Evolutionary conservation across 176 grass and related monocot species (phyloP), one percentile per base, ranked within the genome.

Genomic region (Thinopyrum elongatum): DNA sequence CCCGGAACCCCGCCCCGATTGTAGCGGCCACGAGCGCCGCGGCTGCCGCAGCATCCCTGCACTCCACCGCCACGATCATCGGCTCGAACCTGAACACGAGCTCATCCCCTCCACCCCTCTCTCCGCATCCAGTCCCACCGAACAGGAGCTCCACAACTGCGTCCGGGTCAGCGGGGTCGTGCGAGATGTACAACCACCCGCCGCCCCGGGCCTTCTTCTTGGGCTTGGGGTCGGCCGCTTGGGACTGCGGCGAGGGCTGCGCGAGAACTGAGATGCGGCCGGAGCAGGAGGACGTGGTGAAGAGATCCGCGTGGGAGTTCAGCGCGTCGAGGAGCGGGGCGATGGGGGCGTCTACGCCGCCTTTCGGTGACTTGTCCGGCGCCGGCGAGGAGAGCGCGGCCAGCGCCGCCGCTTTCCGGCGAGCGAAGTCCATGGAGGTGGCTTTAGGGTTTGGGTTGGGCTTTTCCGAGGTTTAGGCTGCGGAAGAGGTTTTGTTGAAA

Each of bases 261-360:
- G 93, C 82, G 74, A 98, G 91, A 22, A 98, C 79, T 79, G 95
- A 98, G 81, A 98, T 89, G 86, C 93, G 95, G 29, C 95, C 93
- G 55, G 95, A 98, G 91, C 95, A 98, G 84, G 93, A 98, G 84
- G 92, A 95, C 25, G 95, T 98, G 35, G 95, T 98, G 90, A 98
- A 95, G 84, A 94, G 91, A 53, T 87, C 87, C 21, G 87, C 81
- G 58, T 95, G 91, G 53, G 88, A 65, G 75, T 95, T 98, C 63
- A 98, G 74, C 46, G 39, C 81, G 25, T 87, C 89, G 42, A 98
- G 91, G 61, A 98, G 91, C 9, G 78, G 88, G 4, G 89, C 82
- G 57, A 98, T 89, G 38, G 91, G 83, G 7, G 78, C 91, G 44
- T 98, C 95, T 3, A 98, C 95, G 27, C 82, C 90, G 8, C 95